These are phyloP conservation scores for Orbilia ellipsospora DNA, from an alignment of 2,329 filamentous ascomycete species.

Conservation along the genomic window DNA sequence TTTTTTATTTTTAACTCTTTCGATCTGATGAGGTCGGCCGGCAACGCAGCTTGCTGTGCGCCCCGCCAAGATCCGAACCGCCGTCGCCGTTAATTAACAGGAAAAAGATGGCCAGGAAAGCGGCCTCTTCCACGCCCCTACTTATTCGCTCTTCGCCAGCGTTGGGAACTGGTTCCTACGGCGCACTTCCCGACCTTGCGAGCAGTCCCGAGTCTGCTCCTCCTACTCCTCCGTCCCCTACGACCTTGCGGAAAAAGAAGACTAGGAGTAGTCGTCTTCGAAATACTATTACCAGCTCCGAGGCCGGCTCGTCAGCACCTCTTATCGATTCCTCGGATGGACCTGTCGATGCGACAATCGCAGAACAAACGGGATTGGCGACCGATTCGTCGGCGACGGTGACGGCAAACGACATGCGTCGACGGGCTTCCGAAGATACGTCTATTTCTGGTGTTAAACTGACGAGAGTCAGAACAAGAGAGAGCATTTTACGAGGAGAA, in stretches of 20 bases:
- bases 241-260: slow-evolving; percentile 54
- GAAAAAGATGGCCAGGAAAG: slow-evolving; percentile 21
- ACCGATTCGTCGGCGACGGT: not conserved
- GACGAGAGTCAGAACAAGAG: slow-evolving; percentile 24
- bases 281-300: slow-evolving; percentile 4
- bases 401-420: slow-evolving; percentile 32
- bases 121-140: slow-evolving; percentile 64
- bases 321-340: slow-evolving; percentile 21
- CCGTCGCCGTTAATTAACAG: not conserved
- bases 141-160: slow-evolving; percentile 71
- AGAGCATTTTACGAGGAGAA: slow-evolving; percentile 19
- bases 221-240: slow-evolving; percentile 8
- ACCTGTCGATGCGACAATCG: slow-evolving; percentile 10
- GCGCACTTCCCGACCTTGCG: slow-evolving; percentile 66
- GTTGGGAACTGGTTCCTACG: slow-evolving; percentile 72
- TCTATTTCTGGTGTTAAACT: slow-evolving; percentile 27
- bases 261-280: slow-evolving; percentile 20
- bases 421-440: slow-evolving; percentile 14
- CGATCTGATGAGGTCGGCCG: slow-evolving; percentile 14
- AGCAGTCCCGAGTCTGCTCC: slow-evolving; percentile 43
- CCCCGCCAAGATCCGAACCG: slow-evolving; percentile 19
- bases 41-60: slow-evolving; percentile 22
- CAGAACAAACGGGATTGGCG: slow-evolving; percentile 17
- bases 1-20: not conserved
- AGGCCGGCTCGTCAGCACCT: slow-evolving; percentile 2